These are phyloP conservation scores for Darksidea phi DNA, from an alignment of 495 filamentous ascomycete species.

Conservation along the genomic window DNA sequence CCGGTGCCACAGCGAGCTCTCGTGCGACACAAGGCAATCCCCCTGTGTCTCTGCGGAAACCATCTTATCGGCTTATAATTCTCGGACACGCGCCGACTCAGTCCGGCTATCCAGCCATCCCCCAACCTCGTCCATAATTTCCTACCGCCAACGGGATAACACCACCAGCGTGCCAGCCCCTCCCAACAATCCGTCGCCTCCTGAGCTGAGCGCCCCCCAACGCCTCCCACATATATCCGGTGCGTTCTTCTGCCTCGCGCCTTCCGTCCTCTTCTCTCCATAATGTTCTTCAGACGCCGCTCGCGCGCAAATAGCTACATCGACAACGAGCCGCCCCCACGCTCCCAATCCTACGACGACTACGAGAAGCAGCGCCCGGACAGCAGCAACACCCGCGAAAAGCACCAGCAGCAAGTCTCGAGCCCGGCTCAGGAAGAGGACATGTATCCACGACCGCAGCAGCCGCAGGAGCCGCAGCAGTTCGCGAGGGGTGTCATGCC, in stretches of 20 bases:
- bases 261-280: constrained; percentile 18
- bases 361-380: constrained; percentile 25
- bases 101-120: constrained; percentile 1
- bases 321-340: constrained; percentile 29
- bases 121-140: constrained; percentile 1
- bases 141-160: constrained; percentile 1
- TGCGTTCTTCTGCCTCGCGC: neutral
- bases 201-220: neutral
- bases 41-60: no score
- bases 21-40: no score
- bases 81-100: neutral
- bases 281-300: constrained; percentile 38
- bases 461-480: constrained; percentile 25
- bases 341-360: constrained; percentile 31
- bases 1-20: no score
- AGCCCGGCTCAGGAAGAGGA: constrained; percentile 28
- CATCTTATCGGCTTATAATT: neutral
- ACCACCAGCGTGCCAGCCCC: constrained; percentile 1
- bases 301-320: constrained; percentile 36
- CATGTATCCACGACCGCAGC: constrained; percentile 33
- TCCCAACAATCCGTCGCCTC: neutral
- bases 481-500: constrained; percentile 14
- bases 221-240: constrained; percentile 9
- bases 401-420: constrained; percentile 6
- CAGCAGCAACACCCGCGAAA: constrained; percentile 14